phyloP scores from a whole-genome alignment of 208 protist species.

The Leishmania martiniquensis region DNA sequence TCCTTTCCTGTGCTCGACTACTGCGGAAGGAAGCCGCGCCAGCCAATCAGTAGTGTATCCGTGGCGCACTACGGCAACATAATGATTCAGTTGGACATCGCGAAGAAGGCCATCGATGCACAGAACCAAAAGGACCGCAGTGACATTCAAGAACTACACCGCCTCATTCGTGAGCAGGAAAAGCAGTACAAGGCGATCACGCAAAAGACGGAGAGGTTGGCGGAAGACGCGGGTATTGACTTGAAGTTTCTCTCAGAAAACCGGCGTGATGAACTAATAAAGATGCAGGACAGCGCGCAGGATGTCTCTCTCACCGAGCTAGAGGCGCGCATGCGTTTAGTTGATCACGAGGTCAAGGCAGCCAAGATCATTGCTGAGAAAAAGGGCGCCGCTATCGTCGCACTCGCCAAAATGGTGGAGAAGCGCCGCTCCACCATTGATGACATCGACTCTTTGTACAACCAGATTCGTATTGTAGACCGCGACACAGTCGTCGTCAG shows the following conservation, averaged over 20 bases:
- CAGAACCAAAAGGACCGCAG: slow-evolving; percentile 54
- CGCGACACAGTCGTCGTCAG: slow-evolving; percentile 59
- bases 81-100: slow-evolving; percentile 73
- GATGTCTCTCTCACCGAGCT: slow-evolving; percentile 51
- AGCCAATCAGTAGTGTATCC: slow-evolving; percentile 45
- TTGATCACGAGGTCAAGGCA: slow-evolving; percentile 65
- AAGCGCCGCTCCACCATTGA: slow-evolving; percentile 58
- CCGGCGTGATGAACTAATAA: slow-evolving; percentile 15
- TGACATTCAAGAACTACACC: slow-evolving; percentile 57
- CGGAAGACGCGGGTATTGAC: slow-evolving; percentile 47
- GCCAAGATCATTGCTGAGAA: slow-evolving; percentile 58
- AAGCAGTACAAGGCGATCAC: slow-evolving; percentile 23
- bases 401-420: slow-evolving; percentile 44
- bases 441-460: slow-evolving; percentile 76
- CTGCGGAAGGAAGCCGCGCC: slow-evolving; percentile 55
- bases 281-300: slow-evolving; percentile 30
- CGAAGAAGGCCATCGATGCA: slow-evolving; percentile 60
- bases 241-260: slow-evolving; percentile 27
- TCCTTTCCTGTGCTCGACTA: slow-evolving; percentile 81
- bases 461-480: slow-evolving; percentile 79
- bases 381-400: slow-evolving; percentile 66
- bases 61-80: slow-evolving; percentile 78
- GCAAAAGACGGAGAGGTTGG: slow-evolving; percentile 29
- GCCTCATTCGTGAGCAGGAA: slow-evolving; percentile 57
- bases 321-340: slow-evolving; percentile 48